phyloP scores from a whole-genome alignment of 306 rosid genomes.

The Purshia tridentata region DNA sequence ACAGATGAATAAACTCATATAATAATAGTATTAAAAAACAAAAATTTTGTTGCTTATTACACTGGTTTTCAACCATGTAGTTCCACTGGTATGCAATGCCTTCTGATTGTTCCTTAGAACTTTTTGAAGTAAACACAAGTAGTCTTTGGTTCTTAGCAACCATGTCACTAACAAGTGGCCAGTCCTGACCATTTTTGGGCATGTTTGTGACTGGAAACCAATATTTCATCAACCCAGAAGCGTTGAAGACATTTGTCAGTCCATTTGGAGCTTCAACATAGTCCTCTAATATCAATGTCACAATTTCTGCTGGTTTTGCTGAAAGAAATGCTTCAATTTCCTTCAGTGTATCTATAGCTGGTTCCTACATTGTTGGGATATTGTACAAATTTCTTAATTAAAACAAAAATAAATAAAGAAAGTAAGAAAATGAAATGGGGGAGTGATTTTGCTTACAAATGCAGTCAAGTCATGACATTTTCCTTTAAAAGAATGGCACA shows the following conservation, averaged over 20 bases:
- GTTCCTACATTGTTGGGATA: slow-evolving; percentile 42
- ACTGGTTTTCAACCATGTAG: slow-evolving; percentile 85
- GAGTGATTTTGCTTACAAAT: slow-evolving; percentile 55
- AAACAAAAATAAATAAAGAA: not conserved
- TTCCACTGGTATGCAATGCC: slow-evolving; percentile 90
- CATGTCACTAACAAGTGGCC: slow-evolving; percentile 87
- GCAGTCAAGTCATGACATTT: slow-evolving; percentile 69
- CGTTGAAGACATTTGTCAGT: slow-evolving; percentile 64
- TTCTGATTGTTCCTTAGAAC: slow-evolving; percentile 61
- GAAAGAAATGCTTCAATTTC: slow-evolving; percentile 71
- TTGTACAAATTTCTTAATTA: not conserved
- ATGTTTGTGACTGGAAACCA: slow-evolving; percentile 76
- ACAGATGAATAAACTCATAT: too few species aligned
- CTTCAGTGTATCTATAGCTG: slow-evolving; percentile 66
- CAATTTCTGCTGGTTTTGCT: slow-evolving; percentile 68
- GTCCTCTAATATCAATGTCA: slow-evolving; percentile 87
- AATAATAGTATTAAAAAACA: too few species aligned
- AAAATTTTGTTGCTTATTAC: slow-evolving; percentile 34
- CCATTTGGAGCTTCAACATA: slow-evolving; percentile 78
- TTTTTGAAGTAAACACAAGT: slow-evolving; percentile 63
- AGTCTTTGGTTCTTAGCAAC: slow-evolving; percentile 76
- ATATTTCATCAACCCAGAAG: slow-evolving; percentile 67
- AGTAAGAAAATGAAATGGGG: not conserved
- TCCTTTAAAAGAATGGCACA: slow-evolving; percentile 85
- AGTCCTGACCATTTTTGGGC: slow-evolving; percentile 71